Base-by-base conservation (phyloP, 108 stramenopile genomes). In the Schizochytrium sp. region DNA sequence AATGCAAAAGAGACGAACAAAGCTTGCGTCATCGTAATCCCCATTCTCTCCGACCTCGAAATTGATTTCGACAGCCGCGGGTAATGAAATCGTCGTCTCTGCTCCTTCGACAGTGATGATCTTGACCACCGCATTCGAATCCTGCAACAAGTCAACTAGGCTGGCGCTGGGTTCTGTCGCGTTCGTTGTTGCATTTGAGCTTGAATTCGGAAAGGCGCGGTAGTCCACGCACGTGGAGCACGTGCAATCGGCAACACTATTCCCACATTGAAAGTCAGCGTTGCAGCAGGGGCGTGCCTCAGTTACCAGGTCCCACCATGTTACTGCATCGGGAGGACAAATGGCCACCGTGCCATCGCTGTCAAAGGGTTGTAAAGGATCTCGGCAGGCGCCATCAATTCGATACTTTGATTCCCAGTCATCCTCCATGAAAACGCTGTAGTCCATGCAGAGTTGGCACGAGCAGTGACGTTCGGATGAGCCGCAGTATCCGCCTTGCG, bases 281-380 rank as follows among this genome's bases (percentile, higher is more conserved):
- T 83, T 83, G 76, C 76, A 83, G 51, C 76, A 83, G 19, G 76
- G 76, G 6, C 76, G 45, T 16, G 51, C 45, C 76, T 83, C 76
- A 43, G 76, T 53, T 16, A 28, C 28, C 43, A 47, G 45, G 76
- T 83, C 23, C 76, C 76, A 83, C 76, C 76, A 83, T 34, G 45
- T 23, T 16, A 53, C 76, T 1, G 45, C 76, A 23, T 3, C 28
- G 0, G 76, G 76, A 23, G 76, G 76, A 28, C 76, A 83, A 23
- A 83, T 53, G 6, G 76, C 76, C 48, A 41, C 63, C 8, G 44
- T 83, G 5, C 45, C 76, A 28, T 83, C 76, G 14, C 5, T 12
- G 23, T 83, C 63, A 41, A 10, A 83, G 51, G 48, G 45, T 6
- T 47, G n/a, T 23, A 53, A 34, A 6, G 76, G 45, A 23, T 83